phyloP scores from a whole-genome alignment of 106 monocot species.

The Apostasia ramifera region DNA sequence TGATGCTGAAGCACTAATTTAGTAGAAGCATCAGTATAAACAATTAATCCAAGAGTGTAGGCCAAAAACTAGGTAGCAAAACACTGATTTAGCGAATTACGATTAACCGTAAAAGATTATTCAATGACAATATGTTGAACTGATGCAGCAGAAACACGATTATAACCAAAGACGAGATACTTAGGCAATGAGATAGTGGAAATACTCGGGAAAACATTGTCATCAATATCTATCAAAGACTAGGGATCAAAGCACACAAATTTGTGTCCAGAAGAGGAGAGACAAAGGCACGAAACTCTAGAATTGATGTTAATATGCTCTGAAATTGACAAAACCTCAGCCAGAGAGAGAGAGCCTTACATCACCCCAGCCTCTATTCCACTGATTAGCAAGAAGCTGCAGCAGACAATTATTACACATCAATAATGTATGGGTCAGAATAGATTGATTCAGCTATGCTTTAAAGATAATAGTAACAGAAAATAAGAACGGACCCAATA shows the following conservation, averaged over 20 bases:
- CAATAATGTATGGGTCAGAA: background rate
- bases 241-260: no score
- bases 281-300: no score
- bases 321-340: no score
- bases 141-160: background rate
- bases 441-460: background rate
- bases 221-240: no score
- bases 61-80: background rate
- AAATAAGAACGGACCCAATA: slow-evolving; percentile 62
- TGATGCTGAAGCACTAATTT: no score
- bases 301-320: no score
- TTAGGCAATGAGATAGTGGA: no score
- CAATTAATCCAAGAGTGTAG: no score
- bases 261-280: no score
- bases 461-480: background rate
- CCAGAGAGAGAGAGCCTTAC: slow-evolving; percentile 26
- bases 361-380: slow-evolving; percentile 99
- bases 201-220: no score
- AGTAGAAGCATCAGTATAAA: no score
- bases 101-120: background rate
- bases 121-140: background rate
- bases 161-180: background rate
- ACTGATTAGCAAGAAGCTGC: slow-evolving; percentile 97
- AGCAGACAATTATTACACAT: slow-evolving; percentile 3
- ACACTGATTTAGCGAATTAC: background rate